These are phyloP conservation scores for Symbiodinium pilosum DNA, from an alignment of 73 alveolate species.

Conservation along the genomic window DNA sequence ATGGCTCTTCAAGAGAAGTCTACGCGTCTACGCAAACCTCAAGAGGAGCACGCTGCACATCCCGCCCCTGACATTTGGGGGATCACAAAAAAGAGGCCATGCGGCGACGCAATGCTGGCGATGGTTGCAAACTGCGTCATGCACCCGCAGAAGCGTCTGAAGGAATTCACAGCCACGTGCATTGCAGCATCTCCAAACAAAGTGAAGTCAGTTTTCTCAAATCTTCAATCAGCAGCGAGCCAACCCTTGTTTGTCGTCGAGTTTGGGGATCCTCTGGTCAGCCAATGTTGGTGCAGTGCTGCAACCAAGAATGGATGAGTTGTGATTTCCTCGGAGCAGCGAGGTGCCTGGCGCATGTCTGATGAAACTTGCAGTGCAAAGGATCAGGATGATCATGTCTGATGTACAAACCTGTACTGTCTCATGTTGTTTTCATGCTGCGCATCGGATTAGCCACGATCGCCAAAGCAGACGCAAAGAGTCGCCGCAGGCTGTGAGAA, in stretches of 20 bases:
- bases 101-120: not conserved
- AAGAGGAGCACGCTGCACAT: no score
- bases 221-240: not conserved
- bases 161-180: not conserved
- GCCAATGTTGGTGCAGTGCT: not conserved
- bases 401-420: no score
- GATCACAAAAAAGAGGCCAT: no score
- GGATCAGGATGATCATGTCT: not conserved
- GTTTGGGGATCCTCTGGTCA: not conserved
- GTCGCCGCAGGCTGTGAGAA: not conserved
- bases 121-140: not conserved
- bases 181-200: not conserved
- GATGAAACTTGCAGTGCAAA: not conserved
- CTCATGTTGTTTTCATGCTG: no score
- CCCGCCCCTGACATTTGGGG: no score
- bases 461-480: not conserved
- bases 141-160: not conserved
- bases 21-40: no score
- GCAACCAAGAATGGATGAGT: not conserved
- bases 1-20: no score
- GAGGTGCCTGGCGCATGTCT: not conserved
- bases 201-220: no score
- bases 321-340: not conserved
- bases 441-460: not conserved
- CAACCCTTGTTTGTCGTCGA: not conserved